These are phyloP conservation scores for Chlorella sp. DNA, from an alignment of 139 green algal species.

Conservation along the genomic window DNA sequence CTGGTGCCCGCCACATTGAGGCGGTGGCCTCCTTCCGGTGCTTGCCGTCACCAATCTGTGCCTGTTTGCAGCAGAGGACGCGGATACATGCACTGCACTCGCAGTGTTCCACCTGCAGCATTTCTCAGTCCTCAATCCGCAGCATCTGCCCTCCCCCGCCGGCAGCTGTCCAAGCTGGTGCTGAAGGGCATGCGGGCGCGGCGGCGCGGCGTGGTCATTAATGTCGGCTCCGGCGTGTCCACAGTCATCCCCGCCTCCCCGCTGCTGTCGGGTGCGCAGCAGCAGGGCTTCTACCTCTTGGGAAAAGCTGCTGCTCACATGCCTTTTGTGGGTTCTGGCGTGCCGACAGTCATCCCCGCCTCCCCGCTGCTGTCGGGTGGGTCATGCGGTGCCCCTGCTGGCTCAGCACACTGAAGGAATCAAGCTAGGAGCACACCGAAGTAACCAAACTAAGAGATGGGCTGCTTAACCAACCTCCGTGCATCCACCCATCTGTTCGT, in stretches of 20 bases:
- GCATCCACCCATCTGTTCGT: not conserved
- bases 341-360: no score
- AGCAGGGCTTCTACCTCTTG: no score
- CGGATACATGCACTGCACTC: no score
- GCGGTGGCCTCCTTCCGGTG: no score
- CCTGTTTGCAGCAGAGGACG: no score
- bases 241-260: slow-evolving; percentile 75
- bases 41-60: no score
- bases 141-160: not conserved
- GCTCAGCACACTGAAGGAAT: not conserved
- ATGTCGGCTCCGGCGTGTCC: slow-evolving; percentile 73
- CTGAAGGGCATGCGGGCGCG: slow-evolving; percentile 79
- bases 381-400: not conserved
- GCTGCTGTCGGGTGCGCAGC: slow-evolving; percentile 54
- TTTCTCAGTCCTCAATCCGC: no score
- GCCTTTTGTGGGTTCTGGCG: no score
- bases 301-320: no score
- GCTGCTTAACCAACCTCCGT: not conserved
- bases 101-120: no score
- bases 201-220: slow-evolving; percentile 72
- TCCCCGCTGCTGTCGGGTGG: no score
- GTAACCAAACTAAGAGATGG: not conserved
- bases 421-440: not conserved
- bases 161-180: slow-evolving; percentile 44
- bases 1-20: no score